Base-by-base conservation (phyloP, 306 rosid genomes). In the Betula pendula region DNA sequence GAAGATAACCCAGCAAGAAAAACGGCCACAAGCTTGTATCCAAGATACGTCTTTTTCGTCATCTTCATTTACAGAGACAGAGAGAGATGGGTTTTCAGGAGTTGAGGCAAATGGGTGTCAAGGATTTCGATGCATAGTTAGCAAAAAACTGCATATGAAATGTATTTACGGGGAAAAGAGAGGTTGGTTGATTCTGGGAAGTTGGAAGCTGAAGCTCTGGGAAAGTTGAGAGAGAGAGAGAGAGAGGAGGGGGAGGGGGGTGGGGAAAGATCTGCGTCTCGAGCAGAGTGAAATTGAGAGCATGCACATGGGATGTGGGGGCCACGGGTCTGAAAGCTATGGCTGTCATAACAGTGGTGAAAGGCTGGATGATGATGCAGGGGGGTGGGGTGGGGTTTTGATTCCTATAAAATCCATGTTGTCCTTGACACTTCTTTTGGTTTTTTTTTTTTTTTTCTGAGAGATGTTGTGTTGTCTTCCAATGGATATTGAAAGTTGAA, bases 241-340 rank as follows among this genome's bases (percentile, higher is more conserved):
- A 5, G 17, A 71, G 58, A 59, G n/a, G 58, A 59, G n/a, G 24
- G 72, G 0, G 33, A 33, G 2, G 17, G n/a, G 6, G 49, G 62
- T 49, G 13, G 77, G 48, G 62, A 6, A 33, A 33, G 42, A 29
- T 2, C 33, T 29, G 33, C 2, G 58, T 49, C 15, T 65, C 38
- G 62, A 71, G 72, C 51, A 51, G 74, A 27, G 80, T 47, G 72
- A 67, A 19, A 25, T 24, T 5, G 73, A 49, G 50, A 52, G 65
- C 35, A 77, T 14, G 90, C 90, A 84, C 90, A 86, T 86, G 90
- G 90, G 76, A 58, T 45, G 74, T 59, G 88, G 88, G 88, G 71
- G 24, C 90, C 86, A 74, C 50, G 24, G 47, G 74, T 75, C 52
- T 79, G 55, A 70, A 77, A 59, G 70, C 45, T 12, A 27, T 59